These are phyloP conservation scores for Aureobasidium sp. DNA, from an alignment of 2,329 filamentous ascomycete genomes.

Conservation along the genomic window DNA sequence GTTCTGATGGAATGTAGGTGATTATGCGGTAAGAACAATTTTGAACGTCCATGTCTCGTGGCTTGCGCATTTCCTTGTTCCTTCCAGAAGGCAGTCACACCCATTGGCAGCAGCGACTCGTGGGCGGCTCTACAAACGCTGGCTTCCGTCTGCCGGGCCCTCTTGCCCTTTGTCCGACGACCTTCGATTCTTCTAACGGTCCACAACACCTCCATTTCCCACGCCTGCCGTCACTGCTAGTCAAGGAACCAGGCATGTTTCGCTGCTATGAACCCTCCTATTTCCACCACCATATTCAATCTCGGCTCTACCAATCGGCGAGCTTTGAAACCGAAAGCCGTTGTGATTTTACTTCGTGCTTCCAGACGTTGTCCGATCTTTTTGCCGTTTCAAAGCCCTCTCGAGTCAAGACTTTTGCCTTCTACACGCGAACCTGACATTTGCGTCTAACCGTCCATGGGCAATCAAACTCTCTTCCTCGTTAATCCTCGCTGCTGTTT, in stretches of 20 bases:
- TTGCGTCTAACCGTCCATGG: background rate
- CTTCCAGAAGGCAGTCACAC: no score
- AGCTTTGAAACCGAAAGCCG: background rate
- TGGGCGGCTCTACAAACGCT: background rate
- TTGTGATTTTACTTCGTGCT: background rate
- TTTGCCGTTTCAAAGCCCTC: background rate
- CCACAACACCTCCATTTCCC: background rate
- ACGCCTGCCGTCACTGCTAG: background rate
- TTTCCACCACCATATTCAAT: background rate
- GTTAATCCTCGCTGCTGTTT: background rate
- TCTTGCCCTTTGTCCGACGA: background rate
- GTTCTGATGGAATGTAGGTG: no score
- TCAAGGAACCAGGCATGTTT: background rate
- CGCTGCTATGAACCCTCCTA: background rate
- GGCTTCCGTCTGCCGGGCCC: background rate
- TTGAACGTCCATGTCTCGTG: no score
- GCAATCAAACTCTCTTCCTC: constrained; percentile 7
- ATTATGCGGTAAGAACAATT: no score
- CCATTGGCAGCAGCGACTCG: no score
- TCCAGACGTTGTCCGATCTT: background rate
- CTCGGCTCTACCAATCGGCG: background rate
- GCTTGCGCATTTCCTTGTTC: no score
- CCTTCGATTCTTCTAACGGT: background rate
- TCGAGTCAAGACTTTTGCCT: background rate
- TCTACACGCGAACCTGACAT: background rate